Percentiles rank a stretch among this genome's conserved stretches.
Evolutionary conservation across 2,329 filamentous ascomycete species (phyloP).

Genomic region (Zymoseptoria ardabiliae): DNA sequence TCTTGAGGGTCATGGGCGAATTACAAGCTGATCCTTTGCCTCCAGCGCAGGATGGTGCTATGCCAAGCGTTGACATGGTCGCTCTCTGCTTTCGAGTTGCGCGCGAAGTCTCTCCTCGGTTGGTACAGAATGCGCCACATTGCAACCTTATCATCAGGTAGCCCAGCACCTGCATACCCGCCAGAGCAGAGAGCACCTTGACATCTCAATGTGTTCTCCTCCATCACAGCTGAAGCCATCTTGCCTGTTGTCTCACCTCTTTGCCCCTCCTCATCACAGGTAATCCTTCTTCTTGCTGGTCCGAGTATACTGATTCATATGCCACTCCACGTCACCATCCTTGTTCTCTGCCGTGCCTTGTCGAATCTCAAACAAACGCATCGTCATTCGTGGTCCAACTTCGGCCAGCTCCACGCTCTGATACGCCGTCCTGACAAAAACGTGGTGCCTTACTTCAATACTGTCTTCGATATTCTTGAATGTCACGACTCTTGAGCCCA

Average conservation of each 20-base stretch:
- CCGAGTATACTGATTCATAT: constrained; percentile 88
- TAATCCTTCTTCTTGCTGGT: constrained; percentile 95
- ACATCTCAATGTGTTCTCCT: not conserved
- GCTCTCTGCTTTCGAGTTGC: too few species aligned
- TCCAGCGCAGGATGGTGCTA: too few species aligned
- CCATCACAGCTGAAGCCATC: not conserved
- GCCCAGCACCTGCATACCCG: too few species aligned
- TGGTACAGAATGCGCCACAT: too few species aligned
- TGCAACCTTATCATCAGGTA: too few species aligned
- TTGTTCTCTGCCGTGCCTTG: constrained; percentile 89
- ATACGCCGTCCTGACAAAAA: constrained; percentile 89
- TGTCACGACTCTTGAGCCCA: constrained; percentile 82
- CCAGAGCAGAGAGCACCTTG: not conserved
- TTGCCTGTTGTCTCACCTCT: not conserved
- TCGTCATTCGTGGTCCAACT: constrained; percentile 93
- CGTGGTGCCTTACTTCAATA: constrained; percentile 87
- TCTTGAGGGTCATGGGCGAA: too few species aligned
- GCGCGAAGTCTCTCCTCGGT: too few species aligned
- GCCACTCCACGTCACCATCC: constrained; percentile 94
- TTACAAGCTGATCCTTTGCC: too few species aligned
- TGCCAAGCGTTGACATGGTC: too few species aligned
- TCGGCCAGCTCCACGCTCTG: constrained; percentile 83
- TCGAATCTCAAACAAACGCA: constrained; percentile 88
- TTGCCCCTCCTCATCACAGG: constrained; percentile 46
- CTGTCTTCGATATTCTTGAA: constrained; percentile 85